Conservation (phyloP, 73 alveolate species). For the Tetrahymena thermophila region DNA sequence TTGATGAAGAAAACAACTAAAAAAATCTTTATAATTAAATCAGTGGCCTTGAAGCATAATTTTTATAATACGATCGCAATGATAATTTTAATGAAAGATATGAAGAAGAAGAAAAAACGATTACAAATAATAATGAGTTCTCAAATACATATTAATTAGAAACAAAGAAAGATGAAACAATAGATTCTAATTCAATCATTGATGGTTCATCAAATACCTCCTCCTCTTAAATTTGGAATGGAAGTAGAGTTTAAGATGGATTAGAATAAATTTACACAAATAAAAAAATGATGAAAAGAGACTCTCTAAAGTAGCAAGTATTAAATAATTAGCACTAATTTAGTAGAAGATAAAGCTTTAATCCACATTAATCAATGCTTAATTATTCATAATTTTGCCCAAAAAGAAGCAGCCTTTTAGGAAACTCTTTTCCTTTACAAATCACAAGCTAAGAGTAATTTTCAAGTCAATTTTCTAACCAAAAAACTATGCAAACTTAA, state of each 20-base stretch:
- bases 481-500: neutral
- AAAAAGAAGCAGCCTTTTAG: neutral
- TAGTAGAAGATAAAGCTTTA: neutral
- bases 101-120: neutral
- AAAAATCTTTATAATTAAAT: too few species aligned
- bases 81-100: neutral
- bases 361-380: neutral
- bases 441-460: neutral
- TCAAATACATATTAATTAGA: neutral
- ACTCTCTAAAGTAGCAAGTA: neutral
- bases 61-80: too few species aligned
- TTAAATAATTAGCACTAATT: neutral
- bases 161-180: neutral
- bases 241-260: neutral
- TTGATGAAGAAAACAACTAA: neutral
- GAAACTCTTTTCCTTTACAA: neutral
- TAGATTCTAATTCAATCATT: neutral
- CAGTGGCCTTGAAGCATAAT: neutral
- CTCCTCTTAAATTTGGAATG: neutral
- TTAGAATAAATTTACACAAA: neutral
- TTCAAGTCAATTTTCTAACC: neutral
- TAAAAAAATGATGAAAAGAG: neutral
- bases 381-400: neutral
- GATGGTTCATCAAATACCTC: neutral
- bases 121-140: neutral